phyloP scores from a whole-genome alignment of 352 stramenopile genomes.

The Pythium coloratum region DNA sequence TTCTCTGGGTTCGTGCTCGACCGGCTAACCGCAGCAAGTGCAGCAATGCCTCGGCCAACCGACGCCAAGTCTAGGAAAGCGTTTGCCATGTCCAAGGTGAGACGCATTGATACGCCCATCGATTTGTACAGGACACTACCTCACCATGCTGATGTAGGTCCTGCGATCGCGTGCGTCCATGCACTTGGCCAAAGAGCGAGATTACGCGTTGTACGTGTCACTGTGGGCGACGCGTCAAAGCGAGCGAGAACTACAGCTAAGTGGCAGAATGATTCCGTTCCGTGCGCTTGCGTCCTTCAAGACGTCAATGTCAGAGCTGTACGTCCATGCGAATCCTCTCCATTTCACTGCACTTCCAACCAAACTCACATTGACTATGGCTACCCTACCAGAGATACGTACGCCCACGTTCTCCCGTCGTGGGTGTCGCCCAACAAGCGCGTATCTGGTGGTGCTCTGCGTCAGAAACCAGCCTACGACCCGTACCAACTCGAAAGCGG shows the following conservation, averaged over 20 bases:
- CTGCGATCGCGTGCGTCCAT: constrained; percentile 61
- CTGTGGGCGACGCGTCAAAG: constrained; percentile 16
- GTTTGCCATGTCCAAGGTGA: constrained; percentile 62
- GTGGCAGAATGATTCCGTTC: constrained; percentile 6
- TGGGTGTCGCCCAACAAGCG: constrained; percentile 19
- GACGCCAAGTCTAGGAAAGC: constrained; percentile 52
- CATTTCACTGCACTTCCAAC: neutral
- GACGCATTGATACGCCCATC: neutral
- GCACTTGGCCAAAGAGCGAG: constrained; percentile 62
- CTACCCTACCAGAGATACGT: constrained; percentile 11
- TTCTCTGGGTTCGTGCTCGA: constrained; percentile 58
- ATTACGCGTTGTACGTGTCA: constrained; percentile 58
- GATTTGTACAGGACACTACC: no score
- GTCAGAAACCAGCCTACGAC: constrained; percentile 33
- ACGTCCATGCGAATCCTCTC: neutral
- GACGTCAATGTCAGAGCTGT: constrained; percentile 23
- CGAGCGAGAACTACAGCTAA: constrained; percentile 15
- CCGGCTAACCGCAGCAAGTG: constrained; percentile 43
- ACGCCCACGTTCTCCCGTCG: constrained; percentile 12
- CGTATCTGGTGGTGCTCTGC: neutral
- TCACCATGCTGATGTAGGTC: constrained; percentile 34
- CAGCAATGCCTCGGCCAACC: constrained; percentile 33
- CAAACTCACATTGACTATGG: neutral
- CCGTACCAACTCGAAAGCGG: constrained; percentile 69
- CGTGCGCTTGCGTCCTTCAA: constrained; percentile 17